A percentile compares a stretch with the other conserved stretches of the same genome.
These are phyloP conservation scores for Asterella californica DNA, from an alignment of 225 moss, liverwort and hornwort genomes.

Conservation along the genomic window DNA sequence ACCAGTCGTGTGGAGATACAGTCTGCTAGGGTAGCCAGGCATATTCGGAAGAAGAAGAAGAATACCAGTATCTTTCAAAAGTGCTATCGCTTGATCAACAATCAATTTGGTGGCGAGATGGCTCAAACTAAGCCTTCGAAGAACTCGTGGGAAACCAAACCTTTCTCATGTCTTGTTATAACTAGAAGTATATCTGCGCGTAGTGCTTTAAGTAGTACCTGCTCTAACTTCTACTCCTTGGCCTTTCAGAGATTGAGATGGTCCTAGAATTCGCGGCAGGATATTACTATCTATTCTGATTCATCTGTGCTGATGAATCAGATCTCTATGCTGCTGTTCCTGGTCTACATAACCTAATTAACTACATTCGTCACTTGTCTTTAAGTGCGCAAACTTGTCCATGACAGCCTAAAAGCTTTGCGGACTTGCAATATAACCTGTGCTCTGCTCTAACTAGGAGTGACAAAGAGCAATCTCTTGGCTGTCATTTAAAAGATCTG, in stretches of 20 bases:
- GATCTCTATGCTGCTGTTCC: background rate
- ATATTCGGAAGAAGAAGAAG: slow-evolving; percentile 40
- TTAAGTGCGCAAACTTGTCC: background rate
- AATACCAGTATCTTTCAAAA: slow-evolving; percentile 39
- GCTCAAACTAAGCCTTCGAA: slow-evolving; percentile 39
- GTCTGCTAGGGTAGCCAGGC: slow-evolving; percentile 40
- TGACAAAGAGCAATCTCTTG: background rate
- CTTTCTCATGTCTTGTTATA: background rate
- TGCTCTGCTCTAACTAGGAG: background rate
- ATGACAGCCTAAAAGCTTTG: background rate
- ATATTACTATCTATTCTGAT: too few relatives aligned
- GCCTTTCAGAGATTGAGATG: background rate
- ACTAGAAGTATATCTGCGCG: background rate
- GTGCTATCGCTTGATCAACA: slow-evolving; percentile 44
- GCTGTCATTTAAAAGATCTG: background rate
- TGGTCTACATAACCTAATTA: too few relatives aligned
- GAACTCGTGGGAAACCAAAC: slow-evolving; percentile 25
- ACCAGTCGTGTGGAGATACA: slow-evolving; percentile 40
- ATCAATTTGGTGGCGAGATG: slow-evolving; percentile 45
- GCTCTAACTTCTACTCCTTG: background rate
- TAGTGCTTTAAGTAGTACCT: background rate
- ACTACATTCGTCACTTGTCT: too few relatives aligned
- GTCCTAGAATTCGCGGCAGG: background rate
- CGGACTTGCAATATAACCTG: slow-evolving; percentile 19
- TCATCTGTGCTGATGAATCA: background rate